Evolutionary conservation across 495 filamentous ascomycete genomes (phyloP), one percentile per base, ranked within the genome.

Genomic region (Penicillium cataractarum): DNA sequence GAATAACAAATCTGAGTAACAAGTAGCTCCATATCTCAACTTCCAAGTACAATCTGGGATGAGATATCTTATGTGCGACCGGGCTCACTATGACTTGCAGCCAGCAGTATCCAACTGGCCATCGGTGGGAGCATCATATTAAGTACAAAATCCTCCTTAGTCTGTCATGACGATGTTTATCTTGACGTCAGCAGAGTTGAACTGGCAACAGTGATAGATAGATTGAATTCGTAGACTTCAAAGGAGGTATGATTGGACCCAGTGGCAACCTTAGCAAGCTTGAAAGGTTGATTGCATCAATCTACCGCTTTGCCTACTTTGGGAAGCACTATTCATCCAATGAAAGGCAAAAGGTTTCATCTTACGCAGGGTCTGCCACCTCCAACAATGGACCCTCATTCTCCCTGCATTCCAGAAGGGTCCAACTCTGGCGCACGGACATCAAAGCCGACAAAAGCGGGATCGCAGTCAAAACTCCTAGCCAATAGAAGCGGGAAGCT

Each of bases 381-480:
- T 29, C 29, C 21, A 22, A 33, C 12, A 58, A 58, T 58, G 31
- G 33, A 21, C 29, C 9, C 31, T 24, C 1, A 46, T 24, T 8
- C 9, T 35, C 44, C 57, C 42, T 37, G 44, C 57, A 58, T 58
- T 58, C 57, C 32, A n/a, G 40, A 12, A 57, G 27, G 40, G 55
- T 27, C 31, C 32, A 50, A 29, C 57, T 33, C 15, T 39, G 17
- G 19, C 6, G 44, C 44, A 58, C 57, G 22, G 57, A 27, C 35
- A 40, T 27, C 31, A 10, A n/a, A 37, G 7, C 9, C 48, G 19
- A 10, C 10, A 21, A 17, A 57, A 21, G n/a, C 40, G 40, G 55
- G 17, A n/a, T 15, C 3, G 26, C 7, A 22, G 24, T 12, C n/a
- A 10, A 17, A 2, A 22, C 1, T 21, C n/a, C 19, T 17, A 7